Base-by-base conservation (phyloP, 257 asterid genomes). In the Ophiorrhiza pumila region DNA sequence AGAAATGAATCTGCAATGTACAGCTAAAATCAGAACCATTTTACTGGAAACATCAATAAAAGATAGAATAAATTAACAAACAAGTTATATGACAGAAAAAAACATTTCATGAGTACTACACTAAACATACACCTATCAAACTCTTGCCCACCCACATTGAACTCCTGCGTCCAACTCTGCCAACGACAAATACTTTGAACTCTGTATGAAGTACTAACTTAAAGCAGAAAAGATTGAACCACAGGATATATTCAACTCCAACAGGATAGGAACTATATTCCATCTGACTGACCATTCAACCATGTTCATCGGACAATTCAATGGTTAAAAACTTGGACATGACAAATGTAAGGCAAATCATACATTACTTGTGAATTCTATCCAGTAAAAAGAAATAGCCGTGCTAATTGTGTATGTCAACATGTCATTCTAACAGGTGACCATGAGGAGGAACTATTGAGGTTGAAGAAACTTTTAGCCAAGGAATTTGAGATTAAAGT, bases 1-100 rank as follows among this genome's bases (percentile, higher is more conserved):
- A 27, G 97, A 94, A 80, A 94, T 82, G 73, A 94, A 94, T 79
- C 99, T 94, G 98, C 98, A 88, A 82, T 34, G 72, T 71, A 71
- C 80, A 67, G 63, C 35, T 50, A 60, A 77, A 58, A 80, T 79
- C 80, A 79, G 78, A 84, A 68, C 62, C 71, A 57, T 59, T 55
- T 7, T 34, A 15, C 29, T 32, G 42, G 42, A 61, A 72, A 34
- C 18, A 62, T 61, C 35, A 50, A 39, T 6, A 69, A 18, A 13
- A 31, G 14, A 65, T 17, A 25, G 23, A 2, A n/a, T 7, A 58
- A 7, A 29, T 27, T 23, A 41, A 37, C 41, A 2, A n/a, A 18
- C 27, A 37, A 12, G 11, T 18, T 4, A 4, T 25, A 37, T 42
- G 34, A 60, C 22, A 50, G 63, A 73, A 35, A 57, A 25, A 42